phyloP scores from a whole-genome alignment of 2,329 filamentous ascomycete species.

The Arthrobotrys iridis region DNA sequence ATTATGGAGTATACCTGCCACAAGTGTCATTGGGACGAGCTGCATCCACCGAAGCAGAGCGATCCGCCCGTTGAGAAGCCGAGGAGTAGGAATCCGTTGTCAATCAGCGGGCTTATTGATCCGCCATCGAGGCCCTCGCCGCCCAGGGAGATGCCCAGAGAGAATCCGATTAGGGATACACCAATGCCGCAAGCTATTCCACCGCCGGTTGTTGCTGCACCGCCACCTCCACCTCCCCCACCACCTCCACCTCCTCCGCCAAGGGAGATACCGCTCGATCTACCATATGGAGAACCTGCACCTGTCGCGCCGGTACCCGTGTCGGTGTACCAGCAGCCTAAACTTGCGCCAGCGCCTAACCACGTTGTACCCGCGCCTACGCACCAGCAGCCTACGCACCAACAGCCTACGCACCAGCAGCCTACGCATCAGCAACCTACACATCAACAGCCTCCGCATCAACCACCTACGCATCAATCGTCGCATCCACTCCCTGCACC shows the following conservation, averaged over 20 bases:
- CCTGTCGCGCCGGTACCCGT: conserved; percentile 38
- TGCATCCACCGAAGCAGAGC: conserved; percentile 51
- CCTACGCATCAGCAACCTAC: conserved; percentile 36
- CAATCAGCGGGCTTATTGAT: conserved; percentile 49
- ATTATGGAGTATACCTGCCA: conserved; percentile 56
- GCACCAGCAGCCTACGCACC: conserved; percentile 49
- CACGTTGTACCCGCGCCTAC: conserved; percentile 31
- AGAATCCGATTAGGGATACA: conserved; percentile 23
- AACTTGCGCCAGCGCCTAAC: conserved; percentile 50
- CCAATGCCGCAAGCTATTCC: conserved; percentile 26
- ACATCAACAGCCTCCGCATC: conserved; percentile 38
- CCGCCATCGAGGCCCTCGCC: conserved; percentile 32
- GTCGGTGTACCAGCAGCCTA: not conserved
- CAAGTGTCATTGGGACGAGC: conserved; percentile 56
- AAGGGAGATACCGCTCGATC: conserved; percentile 54
- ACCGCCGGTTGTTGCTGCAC: conserved; percentile 43
- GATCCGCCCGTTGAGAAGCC: conserved; percentile 44
- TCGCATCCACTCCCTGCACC: conserved; percentile 43
- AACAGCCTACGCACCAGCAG: conserved; percentile 48
- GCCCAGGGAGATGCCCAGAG: conserved; percentile 37
- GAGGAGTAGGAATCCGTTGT: conserved; percentile 42
- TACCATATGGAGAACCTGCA: conserved; percentile 54
- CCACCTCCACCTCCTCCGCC: conserved; percentile 35
- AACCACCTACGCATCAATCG: conserved; percentile 41
- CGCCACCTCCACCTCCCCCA: not conserved